A percentile compares a stretch with the other conserved stretches of the same genome.
These are phyloP conservation scores for Verruconis gallopava DNA, from an alignment of 2,329 filamentous ascomycete species.

Conservation along the genomic window DNA sequence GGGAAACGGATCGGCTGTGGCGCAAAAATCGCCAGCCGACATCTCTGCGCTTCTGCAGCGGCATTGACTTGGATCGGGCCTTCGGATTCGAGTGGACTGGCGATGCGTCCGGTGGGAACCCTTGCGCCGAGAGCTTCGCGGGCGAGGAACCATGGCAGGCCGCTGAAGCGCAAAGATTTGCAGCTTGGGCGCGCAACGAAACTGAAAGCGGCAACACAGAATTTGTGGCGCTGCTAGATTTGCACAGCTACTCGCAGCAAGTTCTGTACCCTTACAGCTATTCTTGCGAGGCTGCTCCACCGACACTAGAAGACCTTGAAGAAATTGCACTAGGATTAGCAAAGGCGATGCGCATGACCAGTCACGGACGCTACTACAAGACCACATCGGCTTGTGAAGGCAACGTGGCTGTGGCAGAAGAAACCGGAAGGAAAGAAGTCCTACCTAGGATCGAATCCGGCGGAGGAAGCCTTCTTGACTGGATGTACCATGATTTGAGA, in stretches of 20 bases:
- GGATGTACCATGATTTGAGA: conserved; percentile 80
- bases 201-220: conserved; percentile 55
- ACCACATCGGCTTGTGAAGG: conserved; percentile 81
- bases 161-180: conserved; percentile 60
- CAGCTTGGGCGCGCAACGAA: conserved; percentile 73
- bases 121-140: conserved; percentile 83
- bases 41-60: conserved; percentile 67
- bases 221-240: conserved; percentile 76
- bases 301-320: conserved; percentile 80
- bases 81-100: conserved; percentile 80
- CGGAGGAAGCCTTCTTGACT: conserved; percentile 82
- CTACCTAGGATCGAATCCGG: conserved; percentile 53
- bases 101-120: conserved; percentile 50
- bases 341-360: conserved; percentile 75
- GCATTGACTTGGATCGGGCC: conserved; percentile 77
- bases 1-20: conserved; percentile 86
- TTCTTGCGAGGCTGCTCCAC: conserved; percentile 64
- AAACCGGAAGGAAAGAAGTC: conserved; percentile 18
- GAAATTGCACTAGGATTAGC: conserved; percentile 79
- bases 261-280: conserved; percentile 87
- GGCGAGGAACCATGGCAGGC: conserved; percentile 75
- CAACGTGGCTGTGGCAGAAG: conserved; percentile 38
- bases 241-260: conserved; percentile 93
- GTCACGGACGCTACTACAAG: conserved; percentile 47
- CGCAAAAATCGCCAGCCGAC: conserved; percentile 86